A percentile compares a stretch with the other conserved stretches of the same genome.
Conservation (phyloP, 805 yeast genomes). For the Saccharomyces paradoxus region DNA sequence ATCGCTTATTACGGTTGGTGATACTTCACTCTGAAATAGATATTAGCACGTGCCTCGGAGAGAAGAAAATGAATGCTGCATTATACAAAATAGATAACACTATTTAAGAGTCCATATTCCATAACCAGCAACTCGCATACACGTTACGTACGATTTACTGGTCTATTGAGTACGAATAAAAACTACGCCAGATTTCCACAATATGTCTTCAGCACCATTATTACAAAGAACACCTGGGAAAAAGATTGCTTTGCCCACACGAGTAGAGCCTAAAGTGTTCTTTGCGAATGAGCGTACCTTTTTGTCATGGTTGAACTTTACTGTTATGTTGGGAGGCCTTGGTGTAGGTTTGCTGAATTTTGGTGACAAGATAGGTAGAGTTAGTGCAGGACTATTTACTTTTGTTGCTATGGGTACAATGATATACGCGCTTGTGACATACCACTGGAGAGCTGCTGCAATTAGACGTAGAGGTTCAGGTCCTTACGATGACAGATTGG, state of each 20-base stretch:
- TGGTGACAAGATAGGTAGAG: constrained; percentile 89
- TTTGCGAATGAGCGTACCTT: constrained; percentile 98
- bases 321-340: constrained; percentile 94
- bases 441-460: constrained; percentile 99
- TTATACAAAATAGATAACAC: not conserved
- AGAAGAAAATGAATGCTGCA: not conserved
- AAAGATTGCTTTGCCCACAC: constrained; percentile 93
- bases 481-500: constrained; percentile 98
- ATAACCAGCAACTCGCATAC: not conserved
- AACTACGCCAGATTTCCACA: not conserved
- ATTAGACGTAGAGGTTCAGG: constrained; percentile 96
- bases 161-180: not conserved
- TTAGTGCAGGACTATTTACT: constrained; percentile 90
- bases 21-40: not conserved
- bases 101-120: not conserved
- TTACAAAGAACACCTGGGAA: constrained; percentile 73
- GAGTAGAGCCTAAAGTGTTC: constrained; percentile 98
- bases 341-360: constrained; percentile 94
- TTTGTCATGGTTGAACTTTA: constrained; percentile 95
- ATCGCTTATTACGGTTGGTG: not conserved
- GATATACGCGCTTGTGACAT: constrained; percentile 90
- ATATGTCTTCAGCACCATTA: constrained; percentile 59
- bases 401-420: constrained; percentile 95
- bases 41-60: not conserved
- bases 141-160: not conserved